Evolutionary conservation across 257 asterid species (phyloP), one percentile per base, ranked within the genome.

Genomic region (Cinchona pubescens): DNA sequence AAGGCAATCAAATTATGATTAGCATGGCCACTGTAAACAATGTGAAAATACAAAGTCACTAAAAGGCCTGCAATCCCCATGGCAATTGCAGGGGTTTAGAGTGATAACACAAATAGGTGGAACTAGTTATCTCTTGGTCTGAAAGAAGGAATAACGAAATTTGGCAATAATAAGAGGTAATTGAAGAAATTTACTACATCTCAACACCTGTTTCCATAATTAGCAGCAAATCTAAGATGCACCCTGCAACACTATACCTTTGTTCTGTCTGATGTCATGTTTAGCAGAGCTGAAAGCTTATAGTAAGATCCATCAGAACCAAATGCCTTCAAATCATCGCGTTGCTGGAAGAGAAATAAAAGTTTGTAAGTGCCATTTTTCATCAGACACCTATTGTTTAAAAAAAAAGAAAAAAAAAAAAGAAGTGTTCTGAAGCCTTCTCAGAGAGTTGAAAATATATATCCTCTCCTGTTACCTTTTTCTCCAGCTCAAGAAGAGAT

Each of bases 231-330:
- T 7, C 18, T 19, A 27, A 48, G 60, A 71, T n/a, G 37, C 37
- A 23, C 40, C 38, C 38, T 30, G 8, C 61, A 59, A 76, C 43
- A 42, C 43, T 78, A 55, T 87, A 95, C 99, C 98, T 95, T 95
- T 65, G 99, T 95, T 88, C 99, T 88, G 87, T 95, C 98, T 77
- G 99, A 95, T 79, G 97, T 95, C 99, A 95, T 95, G 86, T 86
- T 88, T 79, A 95, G 83, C 81, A 86, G 84, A 84, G 96, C 96
- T 64, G 99, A 92, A 79, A 95, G 98, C 89, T 89, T 92, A 88
- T 88, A 87, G 87, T 95, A 95, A 81, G 83, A 87, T 74, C 96
- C 97, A 72, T 92, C 85, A 46, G 89, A 86, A 75, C 85, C 86
- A 79, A 82, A 86, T 69, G 98, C 99, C 85, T 67, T 87, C 81